Evolutionary conservation across 2,329 filamentous ascomycete genomes (phyloP).

Genomic region (Hypoxylon sp.): DNA sequence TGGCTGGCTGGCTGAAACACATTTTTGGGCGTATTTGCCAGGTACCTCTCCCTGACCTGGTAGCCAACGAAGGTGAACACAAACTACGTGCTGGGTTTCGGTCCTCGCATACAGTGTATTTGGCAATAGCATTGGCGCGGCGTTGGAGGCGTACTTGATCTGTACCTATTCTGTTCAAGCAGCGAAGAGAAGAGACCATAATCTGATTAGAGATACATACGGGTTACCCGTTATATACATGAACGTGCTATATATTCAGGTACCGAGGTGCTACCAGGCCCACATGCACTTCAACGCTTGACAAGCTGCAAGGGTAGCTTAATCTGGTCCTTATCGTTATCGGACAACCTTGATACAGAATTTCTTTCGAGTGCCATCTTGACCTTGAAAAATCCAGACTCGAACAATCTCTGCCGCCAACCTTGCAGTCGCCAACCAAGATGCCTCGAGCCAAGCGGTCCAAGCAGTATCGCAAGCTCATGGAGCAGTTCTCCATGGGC

Average conservation of each 20-base stretch:
- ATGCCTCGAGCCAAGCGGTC: constrained; percentile 65
- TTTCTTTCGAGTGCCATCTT: constrained; percentile 8
- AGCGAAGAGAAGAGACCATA: too few species aligned
- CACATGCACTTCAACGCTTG: background rate
- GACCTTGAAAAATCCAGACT: constrained; percentile 15
- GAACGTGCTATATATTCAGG: too few species aligned
- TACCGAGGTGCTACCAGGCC: background rate
- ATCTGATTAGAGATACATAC: constrained; percentile 4
- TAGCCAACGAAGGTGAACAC: too few species aligned
- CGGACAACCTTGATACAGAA: constrained; percentile 14
- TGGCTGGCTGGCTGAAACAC: too few species aligned
- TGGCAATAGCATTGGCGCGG: constrained; percentile 11
- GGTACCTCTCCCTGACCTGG: too few species aligned
- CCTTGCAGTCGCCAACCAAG: constrained; percentile 24
- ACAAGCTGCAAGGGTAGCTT: constrained; percentile 8
- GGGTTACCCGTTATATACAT: too few species aligned
- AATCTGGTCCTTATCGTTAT: constrained; percentile 24
- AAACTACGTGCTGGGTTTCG: background rate
- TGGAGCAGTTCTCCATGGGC: constrained; percentile 86
- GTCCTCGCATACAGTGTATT: background rate
- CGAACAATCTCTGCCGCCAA: background rate
- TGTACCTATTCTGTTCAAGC: background rate
- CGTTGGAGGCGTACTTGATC: constrained; percentile 8
- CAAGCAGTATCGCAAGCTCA: constrained; percentile 87
- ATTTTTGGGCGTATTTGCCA: too few species aligned